A percentile compares a stretch with the other conserved stretches of the same genome.
phyloP scores from a whole-genome alignment of 352 stramenopile species.

The Phytopythium delawarense region DNA sequence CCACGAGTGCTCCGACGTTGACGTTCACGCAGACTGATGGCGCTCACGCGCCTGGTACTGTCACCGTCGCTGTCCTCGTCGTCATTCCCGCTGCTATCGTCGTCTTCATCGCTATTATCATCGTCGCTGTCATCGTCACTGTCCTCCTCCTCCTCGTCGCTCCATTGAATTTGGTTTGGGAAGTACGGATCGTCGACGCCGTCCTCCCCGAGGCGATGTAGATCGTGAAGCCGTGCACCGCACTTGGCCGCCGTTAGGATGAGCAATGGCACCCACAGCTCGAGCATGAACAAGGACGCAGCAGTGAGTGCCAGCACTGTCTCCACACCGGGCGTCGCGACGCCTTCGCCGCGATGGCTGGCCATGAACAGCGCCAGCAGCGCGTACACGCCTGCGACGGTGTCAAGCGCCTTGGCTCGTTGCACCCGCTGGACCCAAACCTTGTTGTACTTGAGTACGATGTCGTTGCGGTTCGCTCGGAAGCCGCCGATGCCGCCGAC shows the following conservation, averaged over 20 bases:
- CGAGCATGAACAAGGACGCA: conserved; percentile 44
- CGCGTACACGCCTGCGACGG: conserved; percentile 49
- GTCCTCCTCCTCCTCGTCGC: conserved; percentile 34
- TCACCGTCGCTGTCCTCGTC: conserved; percentile 11
- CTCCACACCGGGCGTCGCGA: conserved; percentile 36
- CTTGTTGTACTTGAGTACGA: conserved; percentile 67
- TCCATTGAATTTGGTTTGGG: conserved; percentile 64
- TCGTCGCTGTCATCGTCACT: conserved; percentile 18
- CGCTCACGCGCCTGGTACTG: background rate
- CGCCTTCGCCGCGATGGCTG: conserved; percentile 51
- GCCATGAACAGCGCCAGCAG: conserved; percentile 69
- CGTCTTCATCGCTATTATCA: conserved; percentile 15
- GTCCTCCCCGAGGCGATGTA: conserved; percentile 50
- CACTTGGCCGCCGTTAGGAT: conserved; percentile 66
- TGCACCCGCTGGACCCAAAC: conserved; percentile 57
- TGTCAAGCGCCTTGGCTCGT: conserved; percentile 57
- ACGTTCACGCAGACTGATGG: conserved; percentile 4
- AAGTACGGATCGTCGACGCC: conserved; percentile 57
- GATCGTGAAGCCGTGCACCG: conserved; percentile 36
- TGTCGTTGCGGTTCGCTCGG: conserved; percentile 27
- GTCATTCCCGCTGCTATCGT: conserved; percentile 16
- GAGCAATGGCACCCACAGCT: conserved; percentile 63
- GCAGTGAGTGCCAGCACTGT: conserved; percentile 39
- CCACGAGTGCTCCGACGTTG: conserved; percentile 10
- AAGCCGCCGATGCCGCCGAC: conserved; percentile 22